Base-by-base conservation (phyloP, 768 basidiomycete genomes). In the Dendrothele bispora region DNA sequence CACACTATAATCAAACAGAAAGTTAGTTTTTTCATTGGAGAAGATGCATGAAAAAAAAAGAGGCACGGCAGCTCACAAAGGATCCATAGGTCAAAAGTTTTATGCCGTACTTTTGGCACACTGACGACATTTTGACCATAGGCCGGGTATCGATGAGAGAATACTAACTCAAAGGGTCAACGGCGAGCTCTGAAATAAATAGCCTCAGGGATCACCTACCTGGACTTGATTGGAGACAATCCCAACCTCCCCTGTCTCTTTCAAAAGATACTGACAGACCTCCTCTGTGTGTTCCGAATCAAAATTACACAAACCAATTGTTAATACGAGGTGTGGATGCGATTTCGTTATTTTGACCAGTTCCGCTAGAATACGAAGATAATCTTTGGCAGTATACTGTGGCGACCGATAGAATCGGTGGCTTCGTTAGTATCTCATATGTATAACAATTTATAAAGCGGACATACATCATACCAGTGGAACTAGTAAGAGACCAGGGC, bases 1-100 rank as follows among this genome's bases (percentile, higher is more conserved):
- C 81, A 47, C 82, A 84, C 81, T 82, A 54, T 15, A 52, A 20
- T 40, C 28, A 21, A 46, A 34, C 41, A 35, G 11, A 4, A 25
- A 5, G 3, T 26, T 12, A 26, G 6, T 21, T 15, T 11, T 14
- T 43, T 28, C 25, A 32, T 15, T 2, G 6, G 15, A 18, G 17
- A 21, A 4, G n/a, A 26, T 5, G 15, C 15, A 10, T 5, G 8
- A 35, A 11, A 35, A 6, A 43, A 21, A 32, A 21, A 17, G 49
- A 20, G n/a, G 38, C 18, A 45, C 24, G 24, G 15, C 27, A 20
- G 58, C 80, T 58, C 41, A 80, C 80, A 30, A 84, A 61, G 0
- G 82, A 78, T n/a, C 81, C 81, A 49, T 83, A 83, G 26, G 81
- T 83, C 12, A 83, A 63, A 17, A 83, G 63, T 54, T 79, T 83